Conservation (phyloP, 768 basidiomycete species). For the Termitomyces sp. region DNA sequence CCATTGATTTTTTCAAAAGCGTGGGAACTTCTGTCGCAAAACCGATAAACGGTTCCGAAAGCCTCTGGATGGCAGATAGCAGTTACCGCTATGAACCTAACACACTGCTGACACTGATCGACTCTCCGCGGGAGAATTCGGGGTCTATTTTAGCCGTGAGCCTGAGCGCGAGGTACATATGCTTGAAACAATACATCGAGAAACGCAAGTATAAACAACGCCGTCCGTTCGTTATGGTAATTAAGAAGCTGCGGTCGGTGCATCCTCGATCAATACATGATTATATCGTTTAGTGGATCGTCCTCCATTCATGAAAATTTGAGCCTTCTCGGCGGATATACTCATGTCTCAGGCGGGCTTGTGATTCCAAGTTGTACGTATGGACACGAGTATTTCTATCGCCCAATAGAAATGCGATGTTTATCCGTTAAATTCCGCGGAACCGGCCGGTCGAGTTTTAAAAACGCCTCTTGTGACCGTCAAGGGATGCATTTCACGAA, state of each 20-base stretch:
- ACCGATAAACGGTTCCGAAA: too few species aligned
- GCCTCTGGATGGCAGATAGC: background rate
- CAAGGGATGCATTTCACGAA: too few species aligned
- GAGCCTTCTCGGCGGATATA: too few species aligned
- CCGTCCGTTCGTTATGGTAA: background rate
- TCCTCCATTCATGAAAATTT: background rate
- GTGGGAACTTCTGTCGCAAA: too few species aligned
- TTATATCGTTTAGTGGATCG: too few species aligned
- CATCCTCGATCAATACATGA: background rate
- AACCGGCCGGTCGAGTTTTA: background rate
- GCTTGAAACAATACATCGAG: background rate
- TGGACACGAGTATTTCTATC: background rate
- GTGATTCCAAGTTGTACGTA: background rate
- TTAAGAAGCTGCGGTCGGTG: background rate
- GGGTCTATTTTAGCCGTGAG: background rate
- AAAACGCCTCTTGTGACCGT: too few species aligned
- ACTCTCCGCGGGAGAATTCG: background rate
- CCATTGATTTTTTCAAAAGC: background rate
- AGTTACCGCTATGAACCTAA: background rate
- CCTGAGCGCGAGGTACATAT: too few species aligned
- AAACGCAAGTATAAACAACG: background rate
- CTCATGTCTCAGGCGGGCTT: background rate
- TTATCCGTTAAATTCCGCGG: constrained; percentile 12
- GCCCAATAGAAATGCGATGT: constrained; percentile 6
- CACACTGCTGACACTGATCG: background rate